Base-by-base conservation (phyloP, 495 filamentous ascomycete species). In the Aspergillus indologenus region DNA sequence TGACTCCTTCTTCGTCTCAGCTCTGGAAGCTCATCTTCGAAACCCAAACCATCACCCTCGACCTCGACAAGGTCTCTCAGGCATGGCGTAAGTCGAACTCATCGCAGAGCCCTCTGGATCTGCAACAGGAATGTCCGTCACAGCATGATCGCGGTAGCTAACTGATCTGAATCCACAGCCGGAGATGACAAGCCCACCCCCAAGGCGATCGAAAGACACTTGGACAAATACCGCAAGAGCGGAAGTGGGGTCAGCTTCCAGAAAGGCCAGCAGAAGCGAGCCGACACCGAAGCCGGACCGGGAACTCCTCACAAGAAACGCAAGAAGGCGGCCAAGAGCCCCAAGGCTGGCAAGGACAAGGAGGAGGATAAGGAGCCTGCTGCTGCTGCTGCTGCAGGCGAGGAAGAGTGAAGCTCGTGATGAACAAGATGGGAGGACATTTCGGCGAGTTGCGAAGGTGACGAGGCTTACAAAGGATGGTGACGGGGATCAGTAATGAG, bases 21-120 rank as follows among this genome's bases (percentile, higher is more conserved):
- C 48, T 51, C 23, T 29, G 24, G 23, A 17, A 29, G 15, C 23
- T 51, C 48, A 51, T 51, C 1, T 51, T 51, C 48, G 48, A 51
- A 15, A 51, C 48, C 48, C 48, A 51, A 11, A n/a, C 14, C 15
- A n/a, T 51, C 22, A 18, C 17, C 15, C 24, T 51, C 23, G 24
- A 51, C 8, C 23, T 51, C 7, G 23, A 51, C 6, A 51, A 51
- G 6, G 19, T 51, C 12, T 24, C 23, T 23, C 15, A 51, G 1
- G 48, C 48, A 34, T 51, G 48, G 48, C 48, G 48, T 51, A 51
- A 51, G 48, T 5, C 22, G 31, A 14, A 8, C 12, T 40, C 34
- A 14, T 40, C 48, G 26, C 26, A n/a, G n/a, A n/a, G n/a, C 21
- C 21, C 21, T 26, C 11, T 20, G 15, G 7, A 2, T 8, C 45